Percentiles rank a stretch among this genome's conserved stretches.
phyloP scores from a whole-genome alignment of 73 alveolate genomes.

The Tetrahymena thermophila region DNA sequence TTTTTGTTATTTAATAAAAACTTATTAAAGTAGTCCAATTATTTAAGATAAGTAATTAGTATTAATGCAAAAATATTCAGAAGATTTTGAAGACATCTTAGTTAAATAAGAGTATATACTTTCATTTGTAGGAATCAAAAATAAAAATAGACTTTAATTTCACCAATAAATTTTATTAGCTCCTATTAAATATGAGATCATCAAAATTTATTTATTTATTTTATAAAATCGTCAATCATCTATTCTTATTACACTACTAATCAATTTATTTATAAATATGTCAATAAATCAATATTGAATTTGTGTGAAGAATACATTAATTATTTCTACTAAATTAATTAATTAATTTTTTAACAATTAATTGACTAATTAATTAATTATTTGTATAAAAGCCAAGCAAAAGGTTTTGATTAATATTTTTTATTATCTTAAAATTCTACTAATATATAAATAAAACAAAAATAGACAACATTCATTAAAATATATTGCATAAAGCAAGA shows the following conservation, averaged over 20 bases:
- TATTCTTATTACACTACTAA: too few relatives aligned
- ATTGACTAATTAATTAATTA: background rate
- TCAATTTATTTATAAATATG: too few relatives aligned
- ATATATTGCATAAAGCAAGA: background rate
- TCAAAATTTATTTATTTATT: background rate
- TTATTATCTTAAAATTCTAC: background rate
- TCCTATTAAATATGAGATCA: background rate
- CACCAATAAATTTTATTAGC: background rate
- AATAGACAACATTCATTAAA: background rate
- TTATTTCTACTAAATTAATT: background rate
- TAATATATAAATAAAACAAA: background rate
- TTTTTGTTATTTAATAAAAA: too few relatives aligned
- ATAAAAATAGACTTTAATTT: background rate
- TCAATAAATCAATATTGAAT: background rate
- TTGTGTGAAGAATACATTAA: background rate
- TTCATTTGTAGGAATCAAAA: background rate
- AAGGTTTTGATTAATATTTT: background rate
- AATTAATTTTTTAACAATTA: background rate
- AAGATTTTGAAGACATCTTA: too few relatives aligned
- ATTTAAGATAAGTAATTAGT: too few relatives aligned
- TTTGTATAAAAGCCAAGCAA: background rate
- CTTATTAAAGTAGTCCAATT: too few relatives aligned
- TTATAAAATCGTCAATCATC: background rate
- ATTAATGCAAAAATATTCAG: too few relatives aligned
- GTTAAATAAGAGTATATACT: background rate